Evolutionary conservation across 139 green algal species (phyloP), one percentile per base, ranked within the genome.

Genomic region (Coelastrella sp.): DNA sequence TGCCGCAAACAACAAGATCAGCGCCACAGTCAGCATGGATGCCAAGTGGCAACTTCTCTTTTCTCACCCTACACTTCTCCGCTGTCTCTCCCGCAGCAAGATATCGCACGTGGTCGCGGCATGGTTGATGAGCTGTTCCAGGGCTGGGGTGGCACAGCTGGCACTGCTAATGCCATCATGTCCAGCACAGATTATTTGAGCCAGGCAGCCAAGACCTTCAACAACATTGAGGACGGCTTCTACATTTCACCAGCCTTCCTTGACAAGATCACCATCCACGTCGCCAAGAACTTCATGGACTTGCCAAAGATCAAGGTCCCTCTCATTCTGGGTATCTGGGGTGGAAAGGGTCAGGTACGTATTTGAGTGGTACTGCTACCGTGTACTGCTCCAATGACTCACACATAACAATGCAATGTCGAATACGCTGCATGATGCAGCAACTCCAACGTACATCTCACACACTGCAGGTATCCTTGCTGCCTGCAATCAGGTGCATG

Each of bases 211-310:
- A 74, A 74, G 59, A 63, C 78, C 78, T 94, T 97, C 86, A 93
- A 94, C 94, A 98, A 98, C 92, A 92, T 98, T 35, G 91, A 96
- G 87, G 96, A 98, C 43, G 96, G 95, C 81, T 99, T 96, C 92
- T 99, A 99, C 94, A 99, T 99, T 91, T 96, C 96, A 35, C 95
- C 95, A 21, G 84, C 95, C 37, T 99, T 99, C 94, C 89, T 99
- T 87, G 97, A 99, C 94, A 99, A 99, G 89, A 91, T 98, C 85
- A 92, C 92, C 66, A 94, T 98, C 84, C 97, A 99, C 92, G 85
- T 99, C 17, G 95, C 96, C 81, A 99, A 99, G 95, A 99, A 99
- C 95, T 98, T 96, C 91, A 93, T 96, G 86, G 93, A 97, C 84
- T 90, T 98, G 63, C 95, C 95, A 60, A 96, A 94, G 88, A 94